Base-by-base conservation (phyloP, 2,329 filamentous ascomycete species). In the Aureobasidium sp. region DNA sequence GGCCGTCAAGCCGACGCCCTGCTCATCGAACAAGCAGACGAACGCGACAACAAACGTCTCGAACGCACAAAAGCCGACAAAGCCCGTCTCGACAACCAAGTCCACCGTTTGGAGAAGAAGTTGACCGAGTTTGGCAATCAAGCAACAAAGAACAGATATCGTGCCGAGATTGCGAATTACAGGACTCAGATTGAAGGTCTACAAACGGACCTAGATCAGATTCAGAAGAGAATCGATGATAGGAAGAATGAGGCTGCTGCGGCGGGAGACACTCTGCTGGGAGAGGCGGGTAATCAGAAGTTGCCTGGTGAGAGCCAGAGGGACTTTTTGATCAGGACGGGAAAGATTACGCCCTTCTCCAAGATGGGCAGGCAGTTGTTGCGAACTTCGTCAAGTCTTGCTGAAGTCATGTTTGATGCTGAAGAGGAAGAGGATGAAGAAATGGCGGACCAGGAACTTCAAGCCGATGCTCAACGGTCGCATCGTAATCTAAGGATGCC, bases 311-410 rank as follows among this genome's bases (percentile, higher is more conserved):
- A 97, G 76, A 91, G 84, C 27, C 86, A 90, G 64, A 85, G 92
- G 56, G 92, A 96, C 50, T 99, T 89, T 71, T 82, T 99, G 50
- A 94, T 99, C 53, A 86, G 94, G 31, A 99, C 93, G 0, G 94
- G 94, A 64, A 97, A 97, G 76, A 97, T 99, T 67, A 99, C 94
- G 0, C 94, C 94, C 0, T 99, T 99, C 70, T 89, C 91, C 8
- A 89, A 87, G 65, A 83, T 96, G 68, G 85, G 85, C 29, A 81
- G 84, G 15, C 80, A 83, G n/a, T 77, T 85, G 1, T 78, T 83
- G 31, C 84, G 82, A 3, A 80, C 85, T 2, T 81, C 86, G 48
- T 87, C 87, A 1, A 87, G 86, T 63, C 78, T 96, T 17, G 87
- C 88, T 12, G 86, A 92, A 69, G 88, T 87, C 2, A 82, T 96